Conservation (phyloP, 768 basidiomycete genomes). For the Boletus sp. region DNA sequence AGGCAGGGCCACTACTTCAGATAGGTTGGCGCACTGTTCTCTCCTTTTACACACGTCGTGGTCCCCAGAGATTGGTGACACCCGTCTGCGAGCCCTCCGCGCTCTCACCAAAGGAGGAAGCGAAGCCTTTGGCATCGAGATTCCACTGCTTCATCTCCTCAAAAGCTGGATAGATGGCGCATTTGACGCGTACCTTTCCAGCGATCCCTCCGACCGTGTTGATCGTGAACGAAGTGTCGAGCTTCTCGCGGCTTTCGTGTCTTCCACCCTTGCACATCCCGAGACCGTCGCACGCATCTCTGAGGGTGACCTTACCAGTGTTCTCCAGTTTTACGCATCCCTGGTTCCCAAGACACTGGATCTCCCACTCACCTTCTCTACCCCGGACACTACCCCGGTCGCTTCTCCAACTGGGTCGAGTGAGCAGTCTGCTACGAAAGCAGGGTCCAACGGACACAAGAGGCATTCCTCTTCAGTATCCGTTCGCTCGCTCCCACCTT, state of each 20-base stretch:
- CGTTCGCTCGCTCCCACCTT: slow-evolving; percentile 38
- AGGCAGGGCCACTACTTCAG: slow-evolving; percentile 46
- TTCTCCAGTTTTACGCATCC: slow-evolving; percentile 57
- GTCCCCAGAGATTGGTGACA: slow-evolving; percentile 68
- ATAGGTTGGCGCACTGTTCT: slow-evolving; percentile 61
- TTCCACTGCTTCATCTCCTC: slow-evolving; percentile 50
- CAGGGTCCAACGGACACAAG: slow-evolving; percentile 42
- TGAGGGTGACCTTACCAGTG: slow-evolving; percentile 52
- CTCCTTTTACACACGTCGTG: slow-evolving; percentile 56
- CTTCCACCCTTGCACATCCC: slow-evolving; percentile 44
- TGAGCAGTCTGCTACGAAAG: slow-evolving; percentile 23
- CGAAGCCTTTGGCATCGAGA: slow-evolving; percentile 65
- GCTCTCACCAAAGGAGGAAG: slow-evolving; percentile 59
- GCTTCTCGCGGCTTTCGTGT: slow-evolving; percentile 56
- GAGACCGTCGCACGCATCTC: slow-evolving; percentile 59
- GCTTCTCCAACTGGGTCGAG: slow-evolving; percentile 32
- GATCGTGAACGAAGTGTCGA: slow-evolving; percentile 67
- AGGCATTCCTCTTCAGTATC: slow-evolving; percentile 64
- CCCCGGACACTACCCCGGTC: slow-evolving; percentile 11
- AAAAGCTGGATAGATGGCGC: slow-evolving; percentile 65
- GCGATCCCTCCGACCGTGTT: slow-evolving; percentile 38
- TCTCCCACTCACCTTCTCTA: slow-evolving; percentile 23
- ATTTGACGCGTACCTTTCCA: slow-evolving; percentile 47
- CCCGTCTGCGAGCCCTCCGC: slow-evolving; percentile 62
- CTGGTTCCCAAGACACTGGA: slow-evolving; percentile 55